Conservation (phyloP, 345 rosid genomes). For the Durio zibethinus region DNA sequence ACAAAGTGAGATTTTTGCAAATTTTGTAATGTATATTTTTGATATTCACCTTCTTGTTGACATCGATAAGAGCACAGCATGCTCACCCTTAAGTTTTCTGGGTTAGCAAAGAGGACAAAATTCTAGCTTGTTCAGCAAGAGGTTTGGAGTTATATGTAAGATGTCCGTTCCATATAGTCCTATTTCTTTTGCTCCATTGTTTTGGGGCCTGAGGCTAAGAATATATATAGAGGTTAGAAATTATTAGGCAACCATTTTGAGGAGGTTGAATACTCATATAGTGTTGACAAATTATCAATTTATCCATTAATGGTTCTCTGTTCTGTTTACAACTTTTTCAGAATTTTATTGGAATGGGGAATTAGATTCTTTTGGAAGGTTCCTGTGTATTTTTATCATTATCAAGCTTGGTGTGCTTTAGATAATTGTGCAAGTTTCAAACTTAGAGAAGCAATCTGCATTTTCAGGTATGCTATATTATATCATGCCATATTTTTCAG, state of each 20-base stretch:
- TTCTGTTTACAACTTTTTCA: slow-evolving; percentile 13
- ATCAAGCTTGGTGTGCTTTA: slow-evolving; percentile 15
- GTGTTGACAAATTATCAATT: slow-evolving; percentile 21
- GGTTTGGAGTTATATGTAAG: slow-evolving; percentile 16
- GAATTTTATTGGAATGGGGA: slow-evolving; percentile 22
- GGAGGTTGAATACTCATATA: slow-evolving; percentile 29
- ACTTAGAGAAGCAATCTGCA: background rate
- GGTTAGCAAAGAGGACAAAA: slow-evolving; percentile 22
- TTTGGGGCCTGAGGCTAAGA: slow-evolving; percentile 27
- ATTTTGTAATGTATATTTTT: slow-evolving; percentile 27
- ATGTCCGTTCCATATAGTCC: slow-evolving; percentile 12
- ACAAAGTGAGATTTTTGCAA: slow-evolving; percentile 43
- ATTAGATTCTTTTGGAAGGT: slow-evolving; percentile 22
- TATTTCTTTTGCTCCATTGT: slow-evolving; percentile 19
- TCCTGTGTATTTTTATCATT: slow-evolving; percentile 7
- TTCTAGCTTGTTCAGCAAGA: slow-evolving; percentile 14
- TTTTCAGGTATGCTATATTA: slow-evolving; percentile 17
- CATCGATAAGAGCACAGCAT: slow-evolving; percentile 21
- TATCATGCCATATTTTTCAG: background rate
- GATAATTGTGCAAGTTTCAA: slow-evolving; percentile 3
- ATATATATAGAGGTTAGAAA: slow-evolving; percentile 21
- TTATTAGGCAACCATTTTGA: slow-evolving; percentile 39
- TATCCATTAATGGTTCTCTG: slow-evolving; percentile 11
- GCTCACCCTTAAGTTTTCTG: slow-evolving; percentile 20
- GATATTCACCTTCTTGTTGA: slow-evolving; percentile 17